Conservation (phyloP, 352 stramenopile species). For the Globisporangium viniferum region DNA sequence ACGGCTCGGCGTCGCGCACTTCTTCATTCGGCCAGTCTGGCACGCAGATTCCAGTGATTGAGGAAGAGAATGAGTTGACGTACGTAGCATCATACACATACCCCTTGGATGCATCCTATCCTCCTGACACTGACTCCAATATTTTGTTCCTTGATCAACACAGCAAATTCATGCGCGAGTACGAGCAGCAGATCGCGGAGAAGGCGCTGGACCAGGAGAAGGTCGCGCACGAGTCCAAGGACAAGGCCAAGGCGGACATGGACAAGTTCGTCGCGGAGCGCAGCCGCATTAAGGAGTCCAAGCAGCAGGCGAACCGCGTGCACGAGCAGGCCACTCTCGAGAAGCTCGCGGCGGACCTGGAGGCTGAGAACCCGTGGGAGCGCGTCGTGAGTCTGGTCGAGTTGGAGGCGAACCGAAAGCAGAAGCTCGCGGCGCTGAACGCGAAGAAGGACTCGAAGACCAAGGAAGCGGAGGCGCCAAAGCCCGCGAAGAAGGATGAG, state of each 20-base stretch:
- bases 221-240: constrained; percentile 65
- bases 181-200: constrained; percentile 59
- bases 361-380: constrained; percentile 94
- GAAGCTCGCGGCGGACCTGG: constrained; percentile 92
- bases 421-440: constrained; percentile 64
- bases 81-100: constrained; percentile 26
- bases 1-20: constrained; percentile 14
- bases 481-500: constrained; percentile 47
- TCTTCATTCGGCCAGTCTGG: constrained; percentile 20
- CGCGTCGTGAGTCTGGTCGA: constrained; percentile 93
- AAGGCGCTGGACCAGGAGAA: constrained; percentile 75
- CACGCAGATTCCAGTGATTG: constrained; percentile 36
- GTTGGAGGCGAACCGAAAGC: constrained; percentile 75
- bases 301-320: constrained; percentile 91
- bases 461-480: constrained; percentile 40
- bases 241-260: constrained; percentile 64
- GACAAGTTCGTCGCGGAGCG: constrained; percentile 84
- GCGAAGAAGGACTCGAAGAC: constrained; percentile 45
- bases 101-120: not conserved
- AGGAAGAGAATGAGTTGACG: constrained; percentile 76
- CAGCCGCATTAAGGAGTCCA: constrained; percentile 84
- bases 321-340: constrained; percentile 94
- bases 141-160: constrained; percentile 9
- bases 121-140: not conserved
- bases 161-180: constrained; percentile 75